phyloP scores from a whole-genome alignment of 73 alveolate genomes.

The Paramecium sexaurelia region DNA sequence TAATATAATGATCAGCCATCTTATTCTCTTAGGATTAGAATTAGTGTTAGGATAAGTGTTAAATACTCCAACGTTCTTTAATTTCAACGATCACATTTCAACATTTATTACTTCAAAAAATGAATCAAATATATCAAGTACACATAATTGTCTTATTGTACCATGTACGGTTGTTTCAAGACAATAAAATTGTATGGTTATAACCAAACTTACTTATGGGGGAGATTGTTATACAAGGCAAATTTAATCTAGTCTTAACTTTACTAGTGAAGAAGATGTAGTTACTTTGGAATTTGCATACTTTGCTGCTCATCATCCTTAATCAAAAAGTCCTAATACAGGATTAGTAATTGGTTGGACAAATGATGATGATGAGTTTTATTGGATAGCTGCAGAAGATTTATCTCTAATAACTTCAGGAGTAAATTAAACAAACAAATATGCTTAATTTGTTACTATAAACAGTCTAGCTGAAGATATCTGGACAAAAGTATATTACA shows the following conservation, averaged over 20 bases:
- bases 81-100: background rate
- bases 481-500: background rate
- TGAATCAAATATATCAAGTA: background rate
- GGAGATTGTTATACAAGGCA: constrained; percentile 26
- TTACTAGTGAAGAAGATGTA: background rate
- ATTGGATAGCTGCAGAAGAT: constrained; percentile 18
- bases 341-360: constrained; percentile 23
- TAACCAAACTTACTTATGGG: background rate
- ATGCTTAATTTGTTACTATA: constrained; percentile 1
- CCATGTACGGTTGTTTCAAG: background rate
- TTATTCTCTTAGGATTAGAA: background rate
- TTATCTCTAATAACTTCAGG: background rate
- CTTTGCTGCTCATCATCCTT: background rate
- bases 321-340: background rate
- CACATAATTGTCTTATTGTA: constrained; percentile 29
- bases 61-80: background rate
- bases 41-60: background rate
- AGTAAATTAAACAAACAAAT: background rate
- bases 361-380: background rate
- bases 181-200: background rate
- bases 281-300: background rate
- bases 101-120: constrained; percentile 29
- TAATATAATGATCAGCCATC: background rate
- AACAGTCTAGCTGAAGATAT: background rate
- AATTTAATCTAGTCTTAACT: background rate